phyloP scores from a whole-genome alignment of 805 yeast species.

The Debaryomyces maramus region DNA sequence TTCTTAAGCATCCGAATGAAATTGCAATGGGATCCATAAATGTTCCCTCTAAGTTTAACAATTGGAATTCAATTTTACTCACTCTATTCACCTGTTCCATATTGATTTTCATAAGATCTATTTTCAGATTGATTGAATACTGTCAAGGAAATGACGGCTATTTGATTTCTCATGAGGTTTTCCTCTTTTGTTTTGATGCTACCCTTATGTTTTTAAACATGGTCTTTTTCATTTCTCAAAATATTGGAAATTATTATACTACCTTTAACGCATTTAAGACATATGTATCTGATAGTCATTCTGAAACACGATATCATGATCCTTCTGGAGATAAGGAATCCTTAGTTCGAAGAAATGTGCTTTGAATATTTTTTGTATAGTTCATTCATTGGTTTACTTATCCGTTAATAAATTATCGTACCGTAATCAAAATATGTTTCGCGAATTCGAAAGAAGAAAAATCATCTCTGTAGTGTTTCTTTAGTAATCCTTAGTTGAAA shows the following conservation, averaged over 20 bases:
- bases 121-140: constrained; percentile 30
- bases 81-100: constrained; percentile 11
- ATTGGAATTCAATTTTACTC: constrained; percentile 9
- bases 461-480: no score
- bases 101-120: constrained; percentile 28
- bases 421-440: no score
- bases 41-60: constrained; percentile 4
- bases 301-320: no score
- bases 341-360: no score
- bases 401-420: no score
- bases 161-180: constrained; percentile 24
- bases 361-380: no score
- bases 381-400: no score
- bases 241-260: constrained; percentile 3
- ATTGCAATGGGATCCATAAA: neutral
- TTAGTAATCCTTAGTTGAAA: no score
- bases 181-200: constrained; percentile 27
- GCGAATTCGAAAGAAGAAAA: no score
- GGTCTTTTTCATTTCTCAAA: constrained; percentile 2
- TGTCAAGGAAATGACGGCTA: constrained; percentile 27
- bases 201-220: constrained; percentile 20
- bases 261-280: neutral
- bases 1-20: constrained; percentile 1
- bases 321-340: no score
- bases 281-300: no score